phyloP scores from a whole-genome alignment of 2,329 filamentous ascomycete genomes.

The Cercospora berteroae region DNA sequence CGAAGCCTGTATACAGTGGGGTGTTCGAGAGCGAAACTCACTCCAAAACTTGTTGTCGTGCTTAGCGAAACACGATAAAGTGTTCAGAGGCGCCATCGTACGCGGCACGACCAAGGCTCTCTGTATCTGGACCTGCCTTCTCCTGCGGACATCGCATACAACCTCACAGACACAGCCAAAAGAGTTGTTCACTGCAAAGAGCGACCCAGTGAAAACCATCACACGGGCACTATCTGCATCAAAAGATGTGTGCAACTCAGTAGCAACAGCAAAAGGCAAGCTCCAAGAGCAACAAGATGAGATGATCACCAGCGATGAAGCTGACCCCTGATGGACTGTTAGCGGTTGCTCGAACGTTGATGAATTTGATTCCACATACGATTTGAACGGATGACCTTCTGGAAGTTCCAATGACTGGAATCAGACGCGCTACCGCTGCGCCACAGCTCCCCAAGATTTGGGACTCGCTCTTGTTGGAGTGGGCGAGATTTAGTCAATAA shows the following conservation, averaged over 20 bases:
- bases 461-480: no score
- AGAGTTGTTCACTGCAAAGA: background rate
- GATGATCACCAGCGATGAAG: slow-evolving; percentile 17
- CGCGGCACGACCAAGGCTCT: background rate
- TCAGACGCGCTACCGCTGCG: slow-evolving; percentile 23
- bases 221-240: no score
- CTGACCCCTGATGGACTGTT: slow-evolving; percentile 7
- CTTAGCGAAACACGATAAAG: background rate
- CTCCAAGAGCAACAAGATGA: slow-evolving; percentile 1
- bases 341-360: background rate
- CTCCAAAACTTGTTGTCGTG: background rate
- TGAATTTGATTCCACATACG: background rate
- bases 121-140: background rate
- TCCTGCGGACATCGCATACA: background rate
- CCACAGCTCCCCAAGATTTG: slow-evolving; percentile 21
- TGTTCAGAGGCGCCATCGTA: background rate
- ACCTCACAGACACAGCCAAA: background rate
- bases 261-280: background rate
- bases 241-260: background rate
- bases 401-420: slow-evolving; percentile 26
- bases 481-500: accelerated
- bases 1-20: background rate
- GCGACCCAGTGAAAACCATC: background rate
- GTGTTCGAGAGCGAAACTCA: background rate
- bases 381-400: slow-evolving; percentile 28